Evolutionary conservation across 805 yeast genomes (phyloP).

Genomic region (Ogataea ramenticola): DNA sequence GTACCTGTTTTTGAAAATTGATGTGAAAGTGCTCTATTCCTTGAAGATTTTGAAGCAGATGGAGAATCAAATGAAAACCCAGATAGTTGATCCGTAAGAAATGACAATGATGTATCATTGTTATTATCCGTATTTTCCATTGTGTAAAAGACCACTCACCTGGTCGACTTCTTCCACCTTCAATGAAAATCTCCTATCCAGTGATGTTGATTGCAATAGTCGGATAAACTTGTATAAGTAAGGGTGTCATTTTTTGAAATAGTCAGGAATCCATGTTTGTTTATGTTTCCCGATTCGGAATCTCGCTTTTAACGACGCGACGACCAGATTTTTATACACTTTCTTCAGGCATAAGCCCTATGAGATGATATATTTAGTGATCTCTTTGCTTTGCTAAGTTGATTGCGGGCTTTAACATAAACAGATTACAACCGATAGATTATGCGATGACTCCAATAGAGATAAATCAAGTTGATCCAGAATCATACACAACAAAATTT

Average conservation of each 20-base stretch:
- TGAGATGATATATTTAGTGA: too few species aligned
- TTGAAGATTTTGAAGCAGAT: not conserved
- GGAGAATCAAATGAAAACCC: not conserved
- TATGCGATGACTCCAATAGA: not conserved
- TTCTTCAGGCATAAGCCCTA: too few species aligned
- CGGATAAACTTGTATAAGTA: not conserved
- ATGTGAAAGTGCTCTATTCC: not conserved
- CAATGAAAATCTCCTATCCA: too few species aligned
- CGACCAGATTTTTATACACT: too few species aligned
- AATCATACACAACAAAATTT: constrained; percentile 20
- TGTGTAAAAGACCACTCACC: too few species aligned
- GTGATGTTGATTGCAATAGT: too few species aligned
- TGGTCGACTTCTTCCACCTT: too few species aligned
- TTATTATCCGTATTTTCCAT: not conserved
- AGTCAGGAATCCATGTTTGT: not conserved
- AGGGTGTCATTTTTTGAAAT: not conserved
- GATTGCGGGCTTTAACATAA: too few species aligned
- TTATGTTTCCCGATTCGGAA: not conserved
- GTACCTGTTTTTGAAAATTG: not conserved
- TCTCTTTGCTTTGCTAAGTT: too few species aligned
- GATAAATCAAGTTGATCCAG: constrained; percentile 10
- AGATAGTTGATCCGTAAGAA: not conserved
- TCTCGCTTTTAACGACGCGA: not conserved
- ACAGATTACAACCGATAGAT: too few species aligned
- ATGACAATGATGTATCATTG: not conserved